Percentiles rank a stretch among this genome's conserved stretches.
These are phyloP conservation scores for Heimioporus punctisporus DNA, from an alignment of 1,284 basidiomycete genomes.

Conservation along the genomic window DNA sequence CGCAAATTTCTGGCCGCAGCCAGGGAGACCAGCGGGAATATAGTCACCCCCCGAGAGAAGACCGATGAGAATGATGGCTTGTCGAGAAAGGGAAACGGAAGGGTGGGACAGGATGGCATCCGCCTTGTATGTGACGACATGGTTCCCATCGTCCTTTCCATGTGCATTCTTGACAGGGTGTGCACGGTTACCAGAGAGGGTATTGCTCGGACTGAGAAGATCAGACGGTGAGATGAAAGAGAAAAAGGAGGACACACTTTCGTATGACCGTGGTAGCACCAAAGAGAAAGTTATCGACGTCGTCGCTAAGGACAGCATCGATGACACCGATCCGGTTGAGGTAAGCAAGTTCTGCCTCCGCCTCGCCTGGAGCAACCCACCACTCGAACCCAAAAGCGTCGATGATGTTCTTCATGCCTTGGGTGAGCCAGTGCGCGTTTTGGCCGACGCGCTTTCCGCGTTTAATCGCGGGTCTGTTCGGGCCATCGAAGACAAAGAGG, in stretches of 20 bases:
- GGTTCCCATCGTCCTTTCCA: constrained; percentile 75
- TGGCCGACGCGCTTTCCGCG: constrained; percentile 72
- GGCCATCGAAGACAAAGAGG: constrained; percentile 95
- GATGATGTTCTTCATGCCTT: constrained; percentile 80
- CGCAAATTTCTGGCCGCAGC: constrained; percentile 66
- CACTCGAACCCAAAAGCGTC: constrained; percentile 91
- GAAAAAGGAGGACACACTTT: constrained; percentile 47
- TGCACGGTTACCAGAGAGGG: constrained; percentile 66
- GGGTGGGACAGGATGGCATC: constrained; percentile 52
- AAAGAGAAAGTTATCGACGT: constrained; percentile 93
- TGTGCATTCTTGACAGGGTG: constrained; percentile 62
- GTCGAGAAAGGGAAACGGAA: constrained; percentile 63
- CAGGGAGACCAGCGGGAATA: constrained; percentile 63
- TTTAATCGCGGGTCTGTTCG: constrained; percentile 82
- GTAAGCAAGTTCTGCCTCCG: constrained; percentile 94
- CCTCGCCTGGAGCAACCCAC: constrained; percentile 91
- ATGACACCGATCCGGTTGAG: constrained; percentile 82
- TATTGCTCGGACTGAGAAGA: constrained; percentile 64
- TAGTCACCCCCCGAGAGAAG: constrained; percentile 94
- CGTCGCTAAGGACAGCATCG: constrained; percentile 92
- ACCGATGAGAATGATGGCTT: constrained; percentile 86
- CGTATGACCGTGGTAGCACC: constrained; percentile 84
- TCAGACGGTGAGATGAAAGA: constrained; percentile 5
- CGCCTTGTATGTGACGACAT: constrained; percentile 67
- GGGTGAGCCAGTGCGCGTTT: constrained; percentile 63